These are phyloP conservation scores for Rhododendron molle DNA, from an alignment of 148 eudicot genomes.

Conservation along the genomic window DNA sequence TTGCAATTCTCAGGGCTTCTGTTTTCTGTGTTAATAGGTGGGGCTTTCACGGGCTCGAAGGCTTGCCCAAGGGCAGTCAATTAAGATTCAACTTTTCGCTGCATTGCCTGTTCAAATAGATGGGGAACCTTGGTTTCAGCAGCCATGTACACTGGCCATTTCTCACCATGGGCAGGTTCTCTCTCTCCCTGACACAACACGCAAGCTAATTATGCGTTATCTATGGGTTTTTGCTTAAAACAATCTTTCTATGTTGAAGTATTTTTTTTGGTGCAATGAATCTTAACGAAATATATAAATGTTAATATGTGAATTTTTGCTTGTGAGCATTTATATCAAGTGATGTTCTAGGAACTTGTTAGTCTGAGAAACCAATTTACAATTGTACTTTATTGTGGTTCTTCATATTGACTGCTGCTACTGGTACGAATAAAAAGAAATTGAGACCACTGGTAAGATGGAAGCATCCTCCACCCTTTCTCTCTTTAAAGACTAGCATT, in stretches of 20 bases:
- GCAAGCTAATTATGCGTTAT: background rate
- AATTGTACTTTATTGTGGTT: background rate
- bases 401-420: background rate
- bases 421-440: background rate
- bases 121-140: conserved; percentile 95
- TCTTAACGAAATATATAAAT: background rate
- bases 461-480: background rate
- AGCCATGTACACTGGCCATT: conserved; percentile 72
- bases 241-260: background rate
- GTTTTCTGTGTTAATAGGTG: conserved; percentile 41
- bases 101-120: conserved; percentile 91
- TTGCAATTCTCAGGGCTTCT: background rate
- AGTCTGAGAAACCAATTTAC: background rate
- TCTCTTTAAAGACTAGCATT: background rate
- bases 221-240: background rate
- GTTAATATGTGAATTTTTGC: background rate
- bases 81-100: conserved; percentile 78
- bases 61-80: conserved; percentile 87
- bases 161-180: conserved; percentile 72
- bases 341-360: background rate
- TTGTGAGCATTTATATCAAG: background rate
- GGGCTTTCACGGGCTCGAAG: conserved; percentile 94
- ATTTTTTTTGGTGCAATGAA: background rate
- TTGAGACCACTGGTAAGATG: background rate
- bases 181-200: background rate